phyloP scores from a whole-genome alignment of 2,329 filamentous ascomycete species.

The Apiospora kogelbergensis region DNA sequence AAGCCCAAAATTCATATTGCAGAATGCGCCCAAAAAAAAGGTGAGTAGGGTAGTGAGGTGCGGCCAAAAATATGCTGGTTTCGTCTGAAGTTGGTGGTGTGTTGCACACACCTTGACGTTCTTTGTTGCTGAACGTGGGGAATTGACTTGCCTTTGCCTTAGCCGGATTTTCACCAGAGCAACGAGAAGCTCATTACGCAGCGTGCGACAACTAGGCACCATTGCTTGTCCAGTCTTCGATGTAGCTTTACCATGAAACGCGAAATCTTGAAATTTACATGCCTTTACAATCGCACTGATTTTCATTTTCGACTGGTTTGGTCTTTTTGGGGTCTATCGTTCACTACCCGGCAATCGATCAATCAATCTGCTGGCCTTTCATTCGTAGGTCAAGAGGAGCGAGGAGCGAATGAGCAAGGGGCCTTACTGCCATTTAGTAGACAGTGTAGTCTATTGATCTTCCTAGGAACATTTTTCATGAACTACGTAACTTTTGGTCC shows the following conservation, averaged over 20 bases:
- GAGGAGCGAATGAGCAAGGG: too few relatives aligned
- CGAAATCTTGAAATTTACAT: too few relatives aligned
- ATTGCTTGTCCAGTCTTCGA: too few relatives aligned
- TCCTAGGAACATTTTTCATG: not conserved
- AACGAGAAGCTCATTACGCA: not conserved
- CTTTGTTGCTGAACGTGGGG: not conserved
- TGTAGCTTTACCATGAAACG: too few relatives aligned
- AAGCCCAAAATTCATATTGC: not conserved
- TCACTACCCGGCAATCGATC: too few relatives aligned
- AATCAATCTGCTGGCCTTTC: not conserved
- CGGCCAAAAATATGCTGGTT: not conserved
- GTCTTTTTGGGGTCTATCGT: too few relatives aligned
- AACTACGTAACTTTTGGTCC: conserved; percentile 5
- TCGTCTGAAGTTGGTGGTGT: not conserved
- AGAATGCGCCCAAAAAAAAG: not conserved
- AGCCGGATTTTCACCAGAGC: not conserved
- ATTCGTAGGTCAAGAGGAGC: too few relatives aligned
- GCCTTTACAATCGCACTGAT: too few relatives aligned
- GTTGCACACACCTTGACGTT: not conserved
- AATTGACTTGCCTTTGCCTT: not conserved
- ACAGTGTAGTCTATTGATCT: not conserved
- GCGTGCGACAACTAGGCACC: not conserved
- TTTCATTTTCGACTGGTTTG: too few relatives aligned
- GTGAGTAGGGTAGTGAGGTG: too few relatives aligned
- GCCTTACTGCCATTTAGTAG: not conserved